These are phyloP conservation scores for Colletotrichum tropicale DNA, from an alignment of 2,329 filamentous ascomycete genomes.

Conservation along the genomic window DNA sequence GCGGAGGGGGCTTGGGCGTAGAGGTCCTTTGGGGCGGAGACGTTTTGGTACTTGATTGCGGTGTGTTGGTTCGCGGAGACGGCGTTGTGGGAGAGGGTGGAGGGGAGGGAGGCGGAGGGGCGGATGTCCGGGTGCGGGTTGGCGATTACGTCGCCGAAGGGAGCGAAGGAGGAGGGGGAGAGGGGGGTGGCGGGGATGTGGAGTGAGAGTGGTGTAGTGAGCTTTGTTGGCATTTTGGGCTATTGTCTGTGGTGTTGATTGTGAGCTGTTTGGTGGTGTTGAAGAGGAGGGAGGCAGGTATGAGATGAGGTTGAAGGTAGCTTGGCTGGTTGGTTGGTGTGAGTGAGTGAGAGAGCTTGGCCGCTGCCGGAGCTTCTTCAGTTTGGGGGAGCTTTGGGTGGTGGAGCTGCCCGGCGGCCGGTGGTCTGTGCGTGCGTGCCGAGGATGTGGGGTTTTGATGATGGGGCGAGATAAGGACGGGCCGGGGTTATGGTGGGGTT, in stretches of 20 bases:
- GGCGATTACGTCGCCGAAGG: conserved; percentile 83
- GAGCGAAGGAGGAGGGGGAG: conserved; percentile 70
- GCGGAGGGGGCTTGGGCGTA: conserved; percentile 70
- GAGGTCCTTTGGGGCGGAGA: conserved; percentile 74
- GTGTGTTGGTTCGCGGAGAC: conserved; percentile 82
- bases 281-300: not conserved
- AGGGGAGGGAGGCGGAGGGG: conserved; percentile 50
- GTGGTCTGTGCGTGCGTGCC: not conserved
- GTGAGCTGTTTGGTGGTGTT: not conserved
- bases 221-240: not conserved
- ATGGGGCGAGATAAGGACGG: conserved; percentile 1
- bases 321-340: not conserved
- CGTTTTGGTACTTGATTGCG: conserved; percentile 83
- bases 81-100: conserved; percentile 42
- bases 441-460: not conserved
- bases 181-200: conserved; percentile 68
- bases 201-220: conserved; percentile 20
- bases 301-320: not conserved
- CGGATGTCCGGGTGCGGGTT: conserved; percentile 68
- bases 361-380: not conserved
- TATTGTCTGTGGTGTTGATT: not conserved
- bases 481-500: not conserved
- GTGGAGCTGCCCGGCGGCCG: not conserved
- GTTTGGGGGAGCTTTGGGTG: not conserved
- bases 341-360: not conserved